Conservation (phyloP, 2,329 filamentous ascomycete species). For the Coleophoma crateriformis region DNA sequence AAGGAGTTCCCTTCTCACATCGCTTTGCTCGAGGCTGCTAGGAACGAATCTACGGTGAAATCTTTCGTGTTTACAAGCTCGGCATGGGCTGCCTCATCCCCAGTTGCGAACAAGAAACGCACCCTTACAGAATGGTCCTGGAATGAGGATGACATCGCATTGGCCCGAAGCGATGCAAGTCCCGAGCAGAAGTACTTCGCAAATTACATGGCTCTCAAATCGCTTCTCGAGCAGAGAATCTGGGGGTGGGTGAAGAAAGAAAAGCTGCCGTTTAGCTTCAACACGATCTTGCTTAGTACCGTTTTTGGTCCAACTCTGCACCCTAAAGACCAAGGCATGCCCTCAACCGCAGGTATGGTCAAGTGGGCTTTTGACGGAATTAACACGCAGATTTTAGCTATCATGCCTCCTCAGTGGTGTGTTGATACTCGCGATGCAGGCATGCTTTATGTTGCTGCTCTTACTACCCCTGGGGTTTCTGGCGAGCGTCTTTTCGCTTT, state of each 20-base stretch:
- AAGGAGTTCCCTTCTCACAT: not conserved
- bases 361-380: not conserved
- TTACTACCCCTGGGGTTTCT: not conserved
- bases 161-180: not conserved
- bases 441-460: not conserved
- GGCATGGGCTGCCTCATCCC: not conserved
- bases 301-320: not conserved
- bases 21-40: not conserved
- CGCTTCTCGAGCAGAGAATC: not conserved
- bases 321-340: not conserved
- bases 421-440: not conserved
- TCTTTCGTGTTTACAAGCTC: not conserved
- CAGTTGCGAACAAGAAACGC: not conserved
- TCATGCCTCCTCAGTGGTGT: not conserved
- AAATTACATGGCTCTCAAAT: not conserved
- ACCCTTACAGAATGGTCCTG: not conserved
- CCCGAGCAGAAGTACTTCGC: not conserved
- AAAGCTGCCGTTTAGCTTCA: not conserved
- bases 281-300: not conserved
- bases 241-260: not conserved
- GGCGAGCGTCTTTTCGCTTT: not conserved
- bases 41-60: not conserved
- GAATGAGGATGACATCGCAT: not conserved
- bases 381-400: not conserved
- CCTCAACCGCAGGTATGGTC: not conserved